Conservation (phyloP, 2,329 filamentous ascomycete genomes). For the Fulvia fulva region DNA sequence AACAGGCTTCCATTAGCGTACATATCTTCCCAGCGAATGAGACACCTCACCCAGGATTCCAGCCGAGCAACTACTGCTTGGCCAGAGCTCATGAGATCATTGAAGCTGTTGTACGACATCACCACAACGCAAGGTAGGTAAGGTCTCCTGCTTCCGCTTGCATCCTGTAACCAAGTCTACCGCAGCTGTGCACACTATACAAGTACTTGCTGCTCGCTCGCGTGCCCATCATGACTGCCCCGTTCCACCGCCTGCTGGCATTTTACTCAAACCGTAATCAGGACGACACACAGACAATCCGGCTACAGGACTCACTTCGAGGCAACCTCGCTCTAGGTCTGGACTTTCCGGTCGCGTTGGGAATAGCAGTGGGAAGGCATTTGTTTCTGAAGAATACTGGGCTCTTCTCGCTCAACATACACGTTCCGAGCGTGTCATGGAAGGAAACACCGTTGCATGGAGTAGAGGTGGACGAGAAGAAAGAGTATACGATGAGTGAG, state of each 20-base stretch:
- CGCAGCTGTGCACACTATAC: neutral
- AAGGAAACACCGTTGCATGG: conserved; percentile 30
- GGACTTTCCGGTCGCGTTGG: conserved; percentile 35
- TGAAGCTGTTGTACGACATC: neutral
- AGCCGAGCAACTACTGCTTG: neutral
- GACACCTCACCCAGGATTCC: neutral
- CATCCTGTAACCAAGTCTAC: neutral
- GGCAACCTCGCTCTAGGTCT: conserved; percentile 37
- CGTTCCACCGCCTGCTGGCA: conserved; percentile 37
- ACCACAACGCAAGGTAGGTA: neutral
- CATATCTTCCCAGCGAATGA: neutral
- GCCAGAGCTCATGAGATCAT: neutral
- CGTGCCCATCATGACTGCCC: conserved; percentile 11
- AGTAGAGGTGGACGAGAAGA: conserved; percentile 30
- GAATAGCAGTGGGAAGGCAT: conserved; percentile 32
- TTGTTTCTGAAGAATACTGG: conserved; percentile 32
- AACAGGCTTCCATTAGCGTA: neutral
- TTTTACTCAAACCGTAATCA: conserved; percentile 34
- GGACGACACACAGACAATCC: conserved; percentile 31
- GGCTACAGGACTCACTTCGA: conserved; percentile 33
- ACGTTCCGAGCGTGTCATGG: conserved; percentile 32
- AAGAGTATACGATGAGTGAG: conserved; percentile 29
- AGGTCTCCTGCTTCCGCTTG: neutral
- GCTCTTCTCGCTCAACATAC: conserved; percentile 33
- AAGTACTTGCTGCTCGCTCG: neutral